phyloP scores from a whole-genome alignment of 2,329 filamentous ascomycete species.

The Drechmeria coniospora region DNA sequence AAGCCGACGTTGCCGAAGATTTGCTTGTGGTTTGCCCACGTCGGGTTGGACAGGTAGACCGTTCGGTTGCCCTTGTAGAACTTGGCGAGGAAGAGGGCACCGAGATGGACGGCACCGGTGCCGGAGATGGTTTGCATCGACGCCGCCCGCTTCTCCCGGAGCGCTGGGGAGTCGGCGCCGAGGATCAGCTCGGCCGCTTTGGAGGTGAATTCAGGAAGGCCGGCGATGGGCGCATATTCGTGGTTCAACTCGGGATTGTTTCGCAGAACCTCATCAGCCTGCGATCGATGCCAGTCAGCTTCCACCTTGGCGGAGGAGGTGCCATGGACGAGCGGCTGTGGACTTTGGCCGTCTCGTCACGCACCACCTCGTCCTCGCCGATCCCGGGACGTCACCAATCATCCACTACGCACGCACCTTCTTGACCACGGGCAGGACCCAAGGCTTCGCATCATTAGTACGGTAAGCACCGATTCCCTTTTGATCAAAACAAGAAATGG shows the following conservation, averaged over 20 bases:
- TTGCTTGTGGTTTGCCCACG: slow-evolving; percentile 98
- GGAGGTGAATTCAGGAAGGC: slow-evolving; percentile 68
- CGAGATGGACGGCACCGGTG: slow-evolving; percentile 86
- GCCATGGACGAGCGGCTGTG: too few relatives aligned
- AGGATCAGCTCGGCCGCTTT: slow-evolving; percentile 87
- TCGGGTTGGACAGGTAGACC: slow-evolving; percentile 86
- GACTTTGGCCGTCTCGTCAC: not conserved
- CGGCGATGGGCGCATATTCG: slow-evolving; percentile 95
- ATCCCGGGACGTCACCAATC: not conserved
- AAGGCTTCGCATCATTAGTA: slow-evolving; percentile 90
- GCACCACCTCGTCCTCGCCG: not conserved
- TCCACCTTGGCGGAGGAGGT: too few relatives aligned
- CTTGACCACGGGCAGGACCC: slow-evolving; percentile 90
- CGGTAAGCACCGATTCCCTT: slow-evolving; percentile 81
- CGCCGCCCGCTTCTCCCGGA: slow-evolving; percentile 65
- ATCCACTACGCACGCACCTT: slow-evolving; percentile 44
- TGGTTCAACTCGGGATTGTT: slow-evolving; percentile 87
- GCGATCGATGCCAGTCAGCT: slow-evolving; percentile 11
- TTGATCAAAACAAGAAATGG: not conserved
- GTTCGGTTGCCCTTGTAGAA: slow-evolving; percentile 68
- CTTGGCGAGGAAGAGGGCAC: slow-evolving; percentile 81
- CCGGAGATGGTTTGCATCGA: slow-evolving; percentile 93
- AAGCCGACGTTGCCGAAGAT: slow-evolving; percentile 89
- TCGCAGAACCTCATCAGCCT: slow-evolving; percentile 85
- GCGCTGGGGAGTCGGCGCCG: slow-evolving; percentile 62